Evolutionary conservation across 2,329 filamentous ascomycete genomes (phyloP), one percentile per base, ranked within the genome.

Genomic region (Hirsutella thompsonii): DNA sequence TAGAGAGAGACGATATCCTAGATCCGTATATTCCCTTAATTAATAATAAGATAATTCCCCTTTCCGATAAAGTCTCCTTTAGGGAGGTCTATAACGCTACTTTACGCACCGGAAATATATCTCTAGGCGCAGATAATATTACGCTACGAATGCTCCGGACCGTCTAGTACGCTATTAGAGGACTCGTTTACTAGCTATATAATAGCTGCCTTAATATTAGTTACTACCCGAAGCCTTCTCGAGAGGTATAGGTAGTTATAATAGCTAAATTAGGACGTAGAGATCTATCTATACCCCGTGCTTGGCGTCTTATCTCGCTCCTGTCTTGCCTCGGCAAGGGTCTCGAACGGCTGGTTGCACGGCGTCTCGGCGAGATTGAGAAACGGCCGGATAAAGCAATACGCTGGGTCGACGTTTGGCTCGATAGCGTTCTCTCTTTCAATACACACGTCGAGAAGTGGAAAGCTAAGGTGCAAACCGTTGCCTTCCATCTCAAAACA

Each of bases 241-340:
- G 44, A 34, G 26, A 48, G n/a, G 48, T n/a, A n/a, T n/a, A n/a
- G n/a, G n/a, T n/a, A n/a, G n/a, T n/a, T n/a, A n/a, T n/a, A n/a
- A n/a, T n/a, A n/a, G n/a, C n/a, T n/a, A n/a, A n/a, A n/a, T n/a
- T n/a, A n/a, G n/a, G n/a, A n/a, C n/a, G n/a, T n/a, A n/a, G n/a
- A n/a, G n/a, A n/a, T n/a, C n/a, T n/a, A n/a, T n/a, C n/a, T n/a
- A n/a, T n/a, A n/a, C n/a, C 46, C 8, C 37, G 43, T 16, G 46
- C 47, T 20, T 57, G 43, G 45, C 44, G 48, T 11, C 49, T 44
- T 2, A 55, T 55, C 29, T 52, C 49, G 37, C 47, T 56, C 11
- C 50, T 54, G n/a, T n/a, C n/a, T n/a, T n/a, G n/a, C n/a, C n/a
- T n/a, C n/a, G n/a, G n/a, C n/a, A n/a, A n/a, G n/a, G 5, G 51